Percentiles rank a stretch among this genome's conserved stretches.
These are phyloP conservation scores for Porpolomopsis calyptriformis DNA, from an alignment of 768 basidiomycete genomes.

Conservation along the genomic window DNA sequence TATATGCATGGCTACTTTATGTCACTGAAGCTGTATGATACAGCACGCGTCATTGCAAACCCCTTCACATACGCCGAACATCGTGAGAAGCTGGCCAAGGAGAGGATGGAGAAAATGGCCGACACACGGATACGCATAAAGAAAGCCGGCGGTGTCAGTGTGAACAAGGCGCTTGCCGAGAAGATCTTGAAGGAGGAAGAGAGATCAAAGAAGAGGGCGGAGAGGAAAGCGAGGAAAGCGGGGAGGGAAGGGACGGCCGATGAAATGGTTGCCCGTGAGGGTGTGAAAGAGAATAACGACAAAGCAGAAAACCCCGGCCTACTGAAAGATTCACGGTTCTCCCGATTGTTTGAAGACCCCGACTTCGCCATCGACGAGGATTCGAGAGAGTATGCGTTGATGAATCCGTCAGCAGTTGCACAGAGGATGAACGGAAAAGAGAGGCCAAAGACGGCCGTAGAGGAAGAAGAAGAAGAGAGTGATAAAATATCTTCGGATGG, in stretches of 20 bases:
- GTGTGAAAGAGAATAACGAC: constrained; percentile 20
- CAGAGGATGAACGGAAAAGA: constrained; percentile 31
- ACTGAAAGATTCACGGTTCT: constrained; percentile 82
- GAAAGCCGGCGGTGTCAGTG: constrained; percentile 65
- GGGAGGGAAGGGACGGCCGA: constrained; percentile 28
- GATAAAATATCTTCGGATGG: constrained; percentile 56
- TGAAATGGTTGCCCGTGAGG: constrained; percentile 27
- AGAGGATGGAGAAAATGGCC: constrained; percentile 88
- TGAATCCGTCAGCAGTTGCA: constrained; percentile 79
- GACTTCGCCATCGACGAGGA: constrained; percentile 87
- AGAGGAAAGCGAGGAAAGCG: constrained; percentile 37
- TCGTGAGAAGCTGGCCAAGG: constrained; percentile 75
- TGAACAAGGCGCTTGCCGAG: constrained; percentile 74
- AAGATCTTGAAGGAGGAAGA: constrained; percentile 62
- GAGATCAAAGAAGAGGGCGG: constrained; percentile 43
- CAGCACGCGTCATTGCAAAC: constrained; percentile 91
- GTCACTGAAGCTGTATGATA: constrained; percentile 90
- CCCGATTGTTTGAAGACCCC: constrained; percentile 81
- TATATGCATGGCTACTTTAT: constrained; percentile 99
- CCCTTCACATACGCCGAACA: constrained; percentile 94
- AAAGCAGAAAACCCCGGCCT: constrained; percentile 31
- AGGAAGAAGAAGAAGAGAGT: constrained; percentile 83
- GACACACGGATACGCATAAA: constrained; percentile 84
- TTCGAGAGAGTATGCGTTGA: constrained; percentile 78
- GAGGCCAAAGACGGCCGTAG: constrained; percentile 65